Conservation (phyloP, 495 filamentous ascomycete genomes). For the Lasiosphaeria hispida region DNA sequence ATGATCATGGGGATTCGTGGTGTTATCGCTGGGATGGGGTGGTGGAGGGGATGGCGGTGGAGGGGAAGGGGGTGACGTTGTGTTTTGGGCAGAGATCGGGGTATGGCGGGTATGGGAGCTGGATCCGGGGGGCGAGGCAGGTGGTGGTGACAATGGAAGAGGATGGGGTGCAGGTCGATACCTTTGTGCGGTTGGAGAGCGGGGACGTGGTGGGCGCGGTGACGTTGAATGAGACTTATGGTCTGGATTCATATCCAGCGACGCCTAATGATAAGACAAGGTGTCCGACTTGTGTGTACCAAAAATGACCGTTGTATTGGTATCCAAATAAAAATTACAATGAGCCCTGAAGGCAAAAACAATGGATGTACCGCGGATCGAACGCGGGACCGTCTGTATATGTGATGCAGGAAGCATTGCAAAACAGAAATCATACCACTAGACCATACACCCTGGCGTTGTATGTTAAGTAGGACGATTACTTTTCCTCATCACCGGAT, state of each 20-base stretch:
- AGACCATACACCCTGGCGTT: no score
- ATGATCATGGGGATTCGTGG: constrained; percentile 72
- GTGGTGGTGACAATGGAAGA: constrained; percentile 45
- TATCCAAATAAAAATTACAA: no score
- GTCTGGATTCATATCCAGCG: constrained; percentile 54
- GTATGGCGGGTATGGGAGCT: constrained; percentile 69
- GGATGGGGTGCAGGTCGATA: constrained; percentile 48
- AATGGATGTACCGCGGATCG: no score
- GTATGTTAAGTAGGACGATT: no score
- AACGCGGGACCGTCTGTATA: no score
- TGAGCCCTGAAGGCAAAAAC: no score
- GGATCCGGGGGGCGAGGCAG: constrained; percentile 60
- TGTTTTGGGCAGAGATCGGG: constrained; percentile 72
- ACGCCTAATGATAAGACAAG: constrained; percentile 39
- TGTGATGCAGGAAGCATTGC: no score
- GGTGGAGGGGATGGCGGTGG: constrained; percentile 30
- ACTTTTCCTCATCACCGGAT: no score
- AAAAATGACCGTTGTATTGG: no score
- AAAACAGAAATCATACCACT: no score
- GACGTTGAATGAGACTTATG: constrained; percentile 68
- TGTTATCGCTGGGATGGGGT: constrained; percentile 48
- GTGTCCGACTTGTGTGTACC: constrained; percentile 10
- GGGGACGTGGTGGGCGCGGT: constrained; percentile 55
- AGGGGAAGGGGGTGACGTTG: constrained; percentile 43
- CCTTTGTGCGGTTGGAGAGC: constrained; percentile 66